phyloP scores from a whole-genome alignment of 345 rosid species.

The Pistacia vera region DNA sequence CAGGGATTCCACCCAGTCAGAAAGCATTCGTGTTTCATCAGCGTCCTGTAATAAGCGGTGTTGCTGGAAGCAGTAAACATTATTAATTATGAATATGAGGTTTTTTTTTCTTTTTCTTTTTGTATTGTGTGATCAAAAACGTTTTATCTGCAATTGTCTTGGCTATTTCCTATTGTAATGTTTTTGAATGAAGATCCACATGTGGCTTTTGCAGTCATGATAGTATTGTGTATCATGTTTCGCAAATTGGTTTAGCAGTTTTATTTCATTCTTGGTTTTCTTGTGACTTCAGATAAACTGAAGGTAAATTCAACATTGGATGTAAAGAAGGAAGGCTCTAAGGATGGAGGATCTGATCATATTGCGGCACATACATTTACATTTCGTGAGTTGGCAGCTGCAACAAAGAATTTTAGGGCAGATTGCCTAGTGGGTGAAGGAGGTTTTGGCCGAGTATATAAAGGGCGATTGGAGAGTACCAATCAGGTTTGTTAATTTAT shows the following conservation, averaged over 20 bases:
- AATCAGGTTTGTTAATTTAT: slow-evolving; percentile 46
- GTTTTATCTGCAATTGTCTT: slow-evolving; percentile 11
- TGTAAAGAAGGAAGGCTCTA: slow-evolving; percentile 40
- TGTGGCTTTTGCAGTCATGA: slow-evolving; percentile 15
- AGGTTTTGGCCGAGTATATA: slow-evolving; percentile 73
- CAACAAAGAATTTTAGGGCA: slow-evolving; percentile 66
- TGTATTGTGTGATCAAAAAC: neutral
- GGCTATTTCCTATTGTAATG: neutral
- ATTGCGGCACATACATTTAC: slow-evolving; percentile 67
- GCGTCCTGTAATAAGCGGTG: neutral
- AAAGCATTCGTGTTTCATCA: neutral
- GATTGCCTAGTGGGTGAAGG: slow-evolving; percentile 76
- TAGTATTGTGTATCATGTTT: neutral
- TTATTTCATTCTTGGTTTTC: slow-evolving; percentile 15
- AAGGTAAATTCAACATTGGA: slow-evolving; percentile 34
- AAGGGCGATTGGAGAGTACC: slow-evolving; percentile 62
- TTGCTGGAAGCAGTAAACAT: slow-evolving; percentile 3
- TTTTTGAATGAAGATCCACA: neutral
- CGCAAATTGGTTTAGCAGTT: neutral
- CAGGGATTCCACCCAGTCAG: neutral
- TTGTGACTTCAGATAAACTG: slow-evolving; percentile 37
- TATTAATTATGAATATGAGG: neutral
- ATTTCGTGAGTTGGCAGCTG: slow-evolving; percentile 67
- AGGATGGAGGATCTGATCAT: slow-evolving; percentile 52
- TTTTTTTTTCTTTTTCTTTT: neutral